Evolutionary conservation across 495 filamentous ascomycete genomes (phyloP).

Genomic region (Aspergillus heteromorphus): DNA sequence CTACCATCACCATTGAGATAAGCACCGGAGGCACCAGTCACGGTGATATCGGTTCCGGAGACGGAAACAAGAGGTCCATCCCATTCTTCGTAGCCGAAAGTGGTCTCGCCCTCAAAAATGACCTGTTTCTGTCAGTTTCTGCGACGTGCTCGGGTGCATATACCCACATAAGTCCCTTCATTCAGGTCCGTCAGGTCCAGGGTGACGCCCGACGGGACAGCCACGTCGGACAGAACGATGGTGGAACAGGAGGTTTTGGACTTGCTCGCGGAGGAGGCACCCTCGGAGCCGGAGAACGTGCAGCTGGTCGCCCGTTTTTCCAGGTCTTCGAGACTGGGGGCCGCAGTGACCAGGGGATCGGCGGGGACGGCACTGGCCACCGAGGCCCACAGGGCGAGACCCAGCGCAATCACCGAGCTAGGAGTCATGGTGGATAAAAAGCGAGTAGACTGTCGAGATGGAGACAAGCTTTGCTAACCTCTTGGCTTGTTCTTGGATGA

Average conservation of each 20-base stretch:
- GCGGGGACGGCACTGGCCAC: not conserved
- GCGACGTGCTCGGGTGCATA: not conserved
- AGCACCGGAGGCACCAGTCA: slow-evolving; percentile 36
- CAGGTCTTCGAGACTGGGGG: not conserved
- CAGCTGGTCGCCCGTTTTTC: slow-evolving; percentile 19
- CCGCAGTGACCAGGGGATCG: not conserved
- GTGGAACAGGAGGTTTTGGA: slow-evolving; percentile 47
- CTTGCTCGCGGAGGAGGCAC: slow-evolving; percentile 29
- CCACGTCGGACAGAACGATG: slow-evolving; percentile 40
- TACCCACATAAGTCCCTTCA: slow-evolving; percentile 38
- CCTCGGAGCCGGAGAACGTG: slow-evolving; percentile 29
- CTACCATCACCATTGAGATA: slow-evolving; percentile 40
- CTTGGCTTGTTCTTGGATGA: not conserved
- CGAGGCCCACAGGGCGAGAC: not conserved
- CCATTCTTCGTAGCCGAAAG: slow-evolving; percentile 52
- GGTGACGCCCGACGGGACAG: slow-evolving; percentile 47
- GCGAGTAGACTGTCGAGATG: not conserved
- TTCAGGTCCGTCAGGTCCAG: slow-evolving; percentile 45
- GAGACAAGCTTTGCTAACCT: not conserved
- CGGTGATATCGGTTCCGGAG: slow-evolving; percentile 42
- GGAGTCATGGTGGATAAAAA: not conserved
- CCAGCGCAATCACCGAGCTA: not conserved
- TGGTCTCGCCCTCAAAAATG: slow-evolving; percentile 48
- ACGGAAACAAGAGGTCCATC: slow-evolving; percentile 43
- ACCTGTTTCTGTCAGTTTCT: slow-evolving; percentile 20